Evolutionary conservation across 2,329 filamentous ascomycete genomes (phyloP).

Genomic region (Pseudophaeomoniella oleicola): DNA sequence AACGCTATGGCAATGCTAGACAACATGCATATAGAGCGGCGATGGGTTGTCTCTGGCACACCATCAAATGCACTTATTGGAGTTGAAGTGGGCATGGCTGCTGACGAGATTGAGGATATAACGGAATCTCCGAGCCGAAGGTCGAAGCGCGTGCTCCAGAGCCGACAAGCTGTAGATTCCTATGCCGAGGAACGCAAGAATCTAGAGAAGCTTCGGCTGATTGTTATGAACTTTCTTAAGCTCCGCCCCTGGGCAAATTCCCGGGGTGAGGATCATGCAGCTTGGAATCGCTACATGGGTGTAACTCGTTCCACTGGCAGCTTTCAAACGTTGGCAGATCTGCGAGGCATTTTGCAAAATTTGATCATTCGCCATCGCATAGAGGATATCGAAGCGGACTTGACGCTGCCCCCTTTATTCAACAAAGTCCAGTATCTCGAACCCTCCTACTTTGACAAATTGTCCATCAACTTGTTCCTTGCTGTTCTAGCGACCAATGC

Average conservation of each 20-base stretch:
- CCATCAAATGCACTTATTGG: constrained; percentile 74
- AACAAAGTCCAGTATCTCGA: constrained; percentile 61
- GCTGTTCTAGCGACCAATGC: constrained; percentile 76
- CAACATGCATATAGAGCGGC: constrained; percentile 47
- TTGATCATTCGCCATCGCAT: constrained; percentile 69
- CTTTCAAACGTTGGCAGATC: constrained; percentile 41
- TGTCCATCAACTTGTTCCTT: constrained; percentile 72
- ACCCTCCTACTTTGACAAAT: constrained; percentile 70
- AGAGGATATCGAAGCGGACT: constrained; percentile 51
- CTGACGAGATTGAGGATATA: constrained; percentile 16
- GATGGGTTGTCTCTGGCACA: constrained; percentile 85
- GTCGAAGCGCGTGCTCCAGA: constrained; percentile 4
- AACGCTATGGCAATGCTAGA: constrained; percentile 40
- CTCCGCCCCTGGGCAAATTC: constrained; percentile 66
- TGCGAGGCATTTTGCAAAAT: constrained; percentile 57
- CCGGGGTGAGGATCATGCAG: constrained; percentile 40
- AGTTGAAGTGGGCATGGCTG: constrained; percentile 45
- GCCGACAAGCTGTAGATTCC: constrained; percentile 21
- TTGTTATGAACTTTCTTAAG: constrained; percentile 58
- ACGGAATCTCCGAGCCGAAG: constrained; percentile 3
- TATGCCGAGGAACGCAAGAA: constrained; percentile 45
- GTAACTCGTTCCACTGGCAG: constrained; percentile 37
- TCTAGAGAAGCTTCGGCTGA: constrained; percentile 49
- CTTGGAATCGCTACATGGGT: constrained; percentile 63
- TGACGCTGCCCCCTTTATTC: constrained; percentile 54